phyloP scores from a whole-genome alignment of 2,329 filamentous ascomycete genomes.

The Daldinia eschscholtzii region DNA sequence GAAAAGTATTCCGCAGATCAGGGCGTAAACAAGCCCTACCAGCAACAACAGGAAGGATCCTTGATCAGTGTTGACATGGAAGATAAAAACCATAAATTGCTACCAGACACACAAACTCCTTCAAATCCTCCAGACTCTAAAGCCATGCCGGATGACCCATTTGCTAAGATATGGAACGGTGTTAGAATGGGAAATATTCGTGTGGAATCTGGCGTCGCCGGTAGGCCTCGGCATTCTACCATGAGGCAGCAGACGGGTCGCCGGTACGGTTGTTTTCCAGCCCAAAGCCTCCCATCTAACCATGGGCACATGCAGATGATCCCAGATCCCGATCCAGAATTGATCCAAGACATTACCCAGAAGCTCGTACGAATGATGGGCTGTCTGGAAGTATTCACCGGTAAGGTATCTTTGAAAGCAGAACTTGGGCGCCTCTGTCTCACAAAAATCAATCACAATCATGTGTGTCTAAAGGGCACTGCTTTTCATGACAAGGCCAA shows the following conservation, averaged over 20 bases:
- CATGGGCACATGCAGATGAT: neutral
- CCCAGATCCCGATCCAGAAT: constrained; percentile 26
- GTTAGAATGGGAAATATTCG: neutral
- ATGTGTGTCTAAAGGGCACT: constrained; percentile 14
- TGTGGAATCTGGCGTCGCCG: neutral
- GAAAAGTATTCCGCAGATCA: neutral
- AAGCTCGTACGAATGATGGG: constrained; percentile 33
- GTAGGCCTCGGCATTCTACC: neutral
- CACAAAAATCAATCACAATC: constrained; percentile 27
- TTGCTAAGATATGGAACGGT: constrained; percentile 4
- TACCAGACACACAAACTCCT: neutral
- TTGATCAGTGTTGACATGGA: neutral
- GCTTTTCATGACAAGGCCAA: neutral
- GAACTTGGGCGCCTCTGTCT: constrained; percentile 40
- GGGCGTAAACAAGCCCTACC: neutral
- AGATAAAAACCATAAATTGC: neutral
- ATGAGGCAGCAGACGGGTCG: neutral
- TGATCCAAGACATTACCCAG: constrained; percentile 29
- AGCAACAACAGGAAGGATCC: neutral
- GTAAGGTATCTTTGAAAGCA: constrained; percentile 34
- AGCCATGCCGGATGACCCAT: constrained; percentile 6
- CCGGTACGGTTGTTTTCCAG: neutral
- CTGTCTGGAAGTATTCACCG: constrained; percentile 28
- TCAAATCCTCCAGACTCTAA: neutral
- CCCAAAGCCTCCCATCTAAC: neutral